Evolutionary conservation across 2,329 filamentous ascomycete species (phyloP).

Genomic region (Chalaropsis thielavioides): DNA sequence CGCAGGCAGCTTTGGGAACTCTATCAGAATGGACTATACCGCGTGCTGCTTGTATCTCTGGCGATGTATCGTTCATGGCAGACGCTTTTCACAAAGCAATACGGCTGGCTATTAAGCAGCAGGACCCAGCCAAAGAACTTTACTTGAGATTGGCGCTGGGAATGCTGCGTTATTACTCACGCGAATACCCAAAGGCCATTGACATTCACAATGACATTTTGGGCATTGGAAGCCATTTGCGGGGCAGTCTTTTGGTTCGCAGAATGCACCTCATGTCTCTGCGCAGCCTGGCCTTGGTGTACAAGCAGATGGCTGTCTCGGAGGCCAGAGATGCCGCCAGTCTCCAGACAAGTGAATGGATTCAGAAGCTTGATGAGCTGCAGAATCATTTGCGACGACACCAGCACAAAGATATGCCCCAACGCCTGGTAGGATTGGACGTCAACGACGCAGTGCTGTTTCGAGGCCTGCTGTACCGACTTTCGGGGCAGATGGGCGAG

Average conservation of each 20-base stretch:
- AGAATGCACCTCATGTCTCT: constrained; percentile 29
- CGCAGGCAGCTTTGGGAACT: constrained; percentile 24
- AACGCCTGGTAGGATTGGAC: constrained; percentile 29
- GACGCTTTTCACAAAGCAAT: constrained; percentile 25
- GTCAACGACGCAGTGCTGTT: constrained; percentile 31
- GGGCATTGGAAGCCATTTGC: constrained; percentile 27
- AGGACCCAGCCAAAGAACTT: constrained; percentile 27
- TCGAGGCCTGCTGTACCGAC: constrained; percentile 27
- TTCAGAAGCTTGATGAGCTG: constrained; percentile 26
- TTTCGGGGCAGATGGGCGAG: constrained; percentile 22
- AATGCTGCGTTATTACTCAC: constrained; percentile 25
- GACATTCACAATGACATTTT: constrained; percentile 27
- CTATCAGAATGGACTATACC: constrained; percentile 29
- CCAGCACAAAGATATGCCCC: constrained; percentile 28
- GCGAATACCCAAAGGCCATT: constrained; percentile 26
- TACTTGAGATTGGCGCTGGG: constrained; percentile 29
- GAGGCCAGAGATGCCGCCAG: constrained; percentile 21
- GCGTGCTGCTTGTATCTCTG: constrained; percentile 27
- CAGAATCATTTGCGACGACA: constrained; percentile 27
- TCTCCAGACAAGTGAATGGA: constrained; percentile 23
- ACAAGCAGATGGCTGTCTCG: constrained; percentile 24
- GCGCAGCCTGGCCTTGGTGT: constrained; percentile 27
- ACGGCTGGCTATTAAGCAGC: constrained; percentile 24
- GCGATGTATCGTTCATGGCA: constrained; percentile 23
- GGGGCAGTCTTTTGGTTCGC: constrained; percentile 28